phyloP scores from a whole-genome alignment of 2,329 filamentous ascomycete genomes.

The Diplodia scrobiculata region DNA sequence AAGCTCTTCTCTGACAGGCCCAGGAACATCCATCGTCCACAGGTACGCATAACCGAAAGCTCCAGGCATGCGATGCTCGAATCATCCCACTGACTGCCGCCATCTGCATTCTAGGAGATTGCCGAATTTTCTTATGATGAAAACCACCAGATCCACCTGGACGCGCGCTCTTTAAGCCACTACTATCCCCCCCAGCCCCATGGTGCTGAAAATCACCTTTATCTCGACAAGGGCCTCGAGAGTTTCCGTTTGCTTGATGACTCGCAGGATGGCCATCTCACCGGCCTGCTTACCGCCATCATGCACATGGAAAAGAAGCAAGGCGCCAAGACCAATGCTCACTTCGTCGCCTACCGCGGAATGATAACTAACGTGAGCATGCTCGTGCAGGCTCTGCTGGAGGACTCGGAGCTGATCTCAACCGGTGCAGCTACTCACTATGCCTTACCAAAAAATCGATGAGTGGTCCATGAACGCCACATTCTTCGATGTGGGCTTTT shows the following conservation, averaged over 20 bases:
- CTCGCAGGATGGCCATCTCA: conserved; percentile 80
- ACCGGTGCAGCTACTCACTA: conserved; percentile 67
- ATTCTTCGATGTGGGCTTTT: conserved; percentile 66
- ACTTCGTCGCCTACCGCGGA: conserved; percentile 89
- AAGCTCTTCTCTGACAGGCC: not conserved
- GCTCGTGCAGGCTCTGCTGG: not conserved
- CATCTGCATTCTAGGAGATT: conserved; percentile 61
- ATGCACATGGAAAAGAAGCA: conserved; percentile 70
- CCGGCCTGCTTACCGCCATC: conserved; percentile 77
- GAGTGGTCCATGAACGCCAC: conserved; percentile 98
- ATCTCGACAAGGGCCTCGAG: conserved; percentile 80
- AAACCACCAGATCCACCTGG: conserved; percentile 72
- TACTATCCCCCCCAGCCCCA: conserved; percentile 74
- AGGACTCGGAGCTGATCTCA: not conserved
- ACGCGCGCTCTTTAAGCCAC: conserved; percentile 79
- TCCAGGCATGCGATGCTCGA: not conserved
- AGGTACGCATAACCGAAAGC: not conserved
- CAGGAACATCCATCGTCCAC: not conserved
- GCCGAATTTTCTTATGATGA: conserved; percentile 92
- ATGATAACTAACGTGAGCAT: conserved; percentile 91
- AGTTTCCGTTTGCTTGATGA: conserved; percentile 83
- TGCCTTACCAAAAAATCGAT: conserved; percentile 61
- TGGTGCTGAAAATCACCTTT: conserved; percentile 56
- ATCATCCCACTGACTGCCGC: not conserved
- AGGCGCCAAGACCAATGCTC: conserved; percentile 68